These are phyloP conservation scores for Ophiostoma montium DNA, from an alignment of 2,329 filamentous ascomycete species.

Conservation along the genomic window DNA sequence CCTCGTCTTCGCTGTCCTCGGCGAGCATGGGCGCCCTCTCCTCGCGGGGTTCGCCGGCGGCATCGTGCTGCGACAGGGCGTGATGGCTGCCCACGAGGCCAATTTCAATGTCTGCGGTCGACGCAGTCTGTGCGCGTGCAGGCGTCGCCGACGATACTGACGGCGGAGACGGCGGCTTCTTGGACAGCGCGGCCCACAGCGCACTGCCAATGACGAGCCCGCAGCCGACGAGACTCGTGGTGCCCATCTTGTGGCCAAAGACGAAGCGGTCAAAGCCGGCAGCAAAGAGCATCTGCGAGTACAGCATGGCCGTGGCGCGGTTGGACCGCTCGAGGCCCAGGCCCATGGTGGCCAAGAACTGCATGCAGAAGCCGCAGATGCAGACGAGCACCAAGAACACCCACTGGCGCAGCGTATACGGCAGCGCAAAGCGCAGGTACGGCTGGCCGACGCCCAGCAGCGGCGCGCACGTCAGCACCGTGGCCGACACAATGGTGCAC, in stretches of 20 bases:
- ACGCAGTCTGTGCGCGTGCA: conserved; percentile 16
- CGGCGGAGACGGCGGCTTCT: conserved; percentile 6
- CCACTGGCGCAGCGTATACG: conserved; percentile 41
- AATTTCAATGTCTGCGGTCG: conserved; percentile 21
- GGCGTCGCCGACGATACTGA: conserved; percentile 17
- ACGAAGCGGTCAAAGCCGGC: conserved; percentile 37
- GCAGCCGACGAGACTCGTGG: conserved; percentile 35
- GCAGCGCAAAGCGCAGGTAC: conserved; percentile 28
- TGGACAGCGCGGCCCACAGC: conserved; percentile 26
- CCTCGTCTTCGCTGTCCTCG: conserved; percentile 9
- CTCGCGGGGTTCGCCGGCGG: conserved; percentile 3
- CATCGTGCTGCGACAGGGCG: neutral
- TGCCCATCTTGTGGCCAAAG: conserved; percentile 36
- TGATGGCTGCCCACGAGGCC: conserved; percentile 2
- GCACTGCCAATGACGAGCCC: conserved; percentile 39
- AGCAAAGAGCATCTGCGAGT: conserved; percentile 44
- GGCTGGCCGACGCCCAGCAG: conserved; percentile 31
- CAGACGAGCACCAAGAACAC: conserved; percentile 53
- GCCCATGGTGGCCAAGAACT: conserved; percentile 71
- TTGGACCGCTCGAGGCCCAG: conserved; percentile 53
- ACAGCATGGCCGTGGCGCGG: conserved; percentile 42
- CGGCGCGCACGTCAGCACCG: conserved; percentile 41
- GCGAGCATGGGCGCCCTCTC: conserved; percentile 29
- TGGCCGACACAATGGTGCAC: conserved; percentile 52
- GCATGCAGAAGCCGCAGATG: conserved; percentile 65